These are phyloP conservation scores for Gomphus bonarii DNA, from an alignment of 1,284 basidiomycete species.

Conservation along the genomic window DNA sequence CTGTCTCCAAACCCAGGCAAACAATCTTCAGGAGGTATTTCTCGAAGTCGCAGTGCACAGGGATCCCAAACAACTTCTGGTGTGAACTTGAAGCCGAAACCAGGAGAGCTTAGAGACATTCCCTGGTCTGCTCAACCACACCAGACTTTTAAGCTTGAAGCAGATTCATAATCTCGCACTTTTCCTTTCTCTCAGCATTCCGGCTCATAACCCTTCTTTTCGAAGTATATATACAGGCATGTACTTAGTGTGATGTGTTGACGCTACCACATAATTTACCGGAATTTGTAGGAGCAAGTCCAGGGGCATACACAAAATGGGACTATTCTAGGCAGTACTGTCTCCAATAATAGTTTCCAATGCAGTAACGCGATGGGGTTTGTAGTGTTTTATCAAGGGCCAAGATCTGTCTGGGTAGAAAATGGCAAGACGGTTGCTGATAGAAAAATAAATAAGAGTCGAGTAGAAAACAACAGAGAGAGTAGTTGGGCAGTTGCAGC, in stretches of 20 bases:
- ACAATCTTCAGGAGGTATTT: constrained; percentile 25
- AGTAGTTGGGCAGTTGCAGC: no score
- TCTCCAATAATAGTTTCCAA: no score
- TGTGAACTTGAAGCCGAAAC: constrained; percentile 7
- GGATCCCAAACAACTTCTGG: constrained; percentile 28
- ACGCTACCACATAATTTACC: no score
- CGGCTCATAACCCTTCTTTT: background rate
- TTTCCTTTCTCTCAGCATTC: background rate
- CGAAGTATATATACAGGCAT: background rate
- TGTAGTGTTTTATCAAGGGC: no score
- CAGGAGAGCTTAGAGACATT: constrained; percentile 27
- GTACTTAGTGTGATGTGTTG: background rate
- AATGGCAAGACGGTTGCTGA: no score
- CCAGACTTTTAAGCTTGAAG: constrained; percentile 33
- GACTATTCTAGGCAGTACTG: no score
- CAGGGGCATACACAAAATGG: no score
- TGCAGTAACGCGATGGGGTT: no score
- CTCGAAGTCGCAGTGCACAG: constrained; percentile 50
- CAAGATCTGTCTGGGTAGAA: no score
- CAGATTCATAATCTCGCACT: background rate
- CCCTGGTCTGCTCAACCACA: constrained; percentile 48
- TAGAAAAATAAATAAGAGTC: no score
- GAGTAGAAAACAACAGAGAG: no score
- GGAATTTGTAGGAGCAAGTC: no score
- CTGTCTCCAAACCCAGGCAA: background rate